Evolutionary conservation across 345 rosid genomes (phyloP).

Genomic region (Eucalyptus tenuipes): DNA sequence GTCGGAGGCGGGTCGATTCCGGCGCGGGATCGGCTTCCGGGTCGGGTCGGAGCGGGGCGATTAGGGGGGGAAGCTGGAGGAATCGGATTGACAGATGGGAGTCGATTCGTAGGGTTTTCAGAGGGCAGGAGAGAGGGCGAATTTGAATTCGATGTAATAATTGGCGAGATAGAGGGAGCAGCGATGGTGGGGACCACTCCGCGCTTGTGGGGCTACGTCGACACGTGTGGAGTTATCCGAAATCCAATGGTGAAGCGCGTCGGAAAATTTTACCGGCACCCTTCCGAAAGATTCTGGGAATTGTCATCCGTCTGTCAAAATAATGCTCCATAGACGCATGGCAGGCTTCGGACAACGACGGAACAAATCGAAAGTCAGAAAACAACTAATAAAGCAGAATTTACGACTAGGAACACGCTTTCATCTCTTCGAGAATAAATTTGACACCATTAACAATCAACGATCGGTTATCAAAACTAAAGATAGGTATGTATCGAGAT

Average conservation of each 20-base stretch:
- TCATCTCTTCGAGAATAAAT: too few species aligned
- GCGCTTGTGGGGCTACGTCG: not conserved
- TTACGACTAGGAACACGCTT: too few species aligned
- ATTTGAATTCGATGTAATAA: not conserved
- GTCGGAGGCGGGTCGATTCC: not conserved
- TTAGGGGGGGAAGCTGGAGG: not conserved
- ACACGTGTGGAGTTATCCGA: not conserved
- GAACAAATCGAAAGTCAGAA: too few species aligned
- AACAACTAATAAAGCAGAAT: too few species aligned
- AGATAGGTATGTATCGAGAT: too few species aligned
- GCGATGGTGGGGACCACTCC: not conserved
- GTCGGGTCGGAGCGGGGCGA: not conserved
- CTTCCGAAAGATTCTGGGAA: not conserved
- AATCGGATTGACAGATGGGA: not conserved
- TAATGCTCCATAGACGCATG: too few species aligned
- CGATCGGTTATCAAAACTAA: too few species aligned
- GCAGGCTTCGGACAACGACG: too few species aligned
- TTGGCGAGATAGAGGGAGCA: not conserved
- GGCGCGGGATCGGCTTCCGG: not conserved
- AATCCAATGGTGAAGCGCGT: not conserved
- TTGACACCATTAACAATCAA: too few species aligned
- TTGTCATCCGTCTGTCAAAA: too few species aligned
- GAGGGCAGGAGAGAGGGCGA: not conserved
- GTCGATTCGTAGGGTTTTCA: not conserved
- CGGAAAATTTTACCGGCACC: not conserved